Base-by-base conservation (phyloP, 768 basidiomycete species). In the Pilatotrama ljubarskyi region DNA sequence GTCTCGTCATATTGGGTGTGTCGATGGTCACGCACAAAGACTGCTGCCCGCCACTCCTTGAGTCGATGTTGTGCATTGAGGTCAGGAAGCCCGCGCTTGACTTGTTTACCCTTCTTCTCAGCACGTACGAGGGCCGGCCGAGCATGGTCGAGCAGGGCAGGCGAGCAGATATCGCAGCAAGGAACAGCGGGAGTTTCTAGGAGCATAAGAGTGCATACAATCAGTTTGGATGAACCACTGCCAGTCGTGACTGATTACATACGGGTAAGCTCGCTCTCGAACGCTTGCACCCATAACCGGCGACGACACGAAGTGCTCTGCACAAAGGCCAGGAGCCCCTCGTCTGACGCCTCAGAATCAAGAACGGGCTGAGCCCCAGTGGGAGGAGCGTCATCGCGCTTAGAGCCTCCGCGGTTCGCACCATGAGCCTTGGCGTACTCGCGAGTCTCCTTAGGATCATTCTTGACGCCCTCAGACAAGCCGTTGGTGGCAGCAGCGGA, bases 291-390 rank as follows among this genome's bases (percentile, higher is more conserved):
- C 55, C 58, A 44, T 2, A 47, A 5, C 37, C 32, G 7, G 5
- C 43, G 36, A 0, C 55, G 26, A 32, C 44, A 43, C 3, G n/a
- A 14, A 8, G 9, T 9, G 17, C 29, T 49, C n/a, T 59, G 50
- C 11, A 53, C 55, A 22, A 62, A 62, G 7, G 49, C 36, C 7
- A 47, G 36, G 0, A 62, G 44, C 2, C 55, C 61, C 11, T 62
- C 61, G 26, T 62, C 61, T 5, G 35, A n/a, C 3, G 24, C 24
- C 9, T 62, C 61, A 0, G 22, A 25, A 24, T 57, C 50, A 2
- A 62, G 37, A 5, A 2, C 1, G 1, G 59, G 47, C 20, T 55
- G 25, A 2, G 2, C 20, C 2, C 25, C 24, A 11, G 1, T 9
- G n/a, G n/a, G n/a, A 10, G 52, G 46, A 17, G 11, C 15, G 3